Percentiles rank a stretch among this genome's conserved stretches.
phyloP scores from a whole-genome alignment of 805 yeast species.

The Hanseniaspora valbyensis region DNA sequence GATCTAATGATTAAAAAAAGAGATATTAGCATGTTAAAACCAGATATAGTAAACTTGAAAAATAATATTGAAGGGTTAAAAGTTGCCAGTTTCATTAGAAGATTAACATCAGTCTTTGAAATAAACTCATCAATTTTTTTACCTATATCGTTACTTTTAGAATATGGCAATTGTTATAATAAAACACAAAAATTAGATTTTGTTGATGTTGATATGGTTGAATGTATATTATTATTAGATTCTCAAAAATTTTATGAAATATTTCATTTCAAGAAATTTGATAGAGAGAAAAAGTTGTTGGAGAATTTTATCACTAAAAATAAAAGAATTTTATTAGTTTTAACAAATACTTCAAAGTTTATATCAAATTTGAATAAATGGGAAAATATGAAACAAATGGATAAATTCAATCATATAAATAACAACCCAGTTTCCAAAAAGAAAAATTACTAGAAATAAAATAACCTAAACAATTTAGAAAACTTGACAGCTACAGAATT shows the following conservation, averaged over 20 bases:
- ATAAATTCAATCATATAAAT: neutral
- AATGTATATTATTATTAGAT: constrained; percentile 1
- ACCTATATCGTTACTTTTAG: neutral
- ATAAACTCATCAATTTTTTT: constrained; percentile 5
- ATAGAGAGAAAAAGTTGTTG: neutral
- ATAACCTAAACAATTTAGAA: constrained; percentile 8
- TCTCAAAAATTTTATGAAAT: constrained; percentile 8
- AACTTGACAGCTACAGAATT: neutral
- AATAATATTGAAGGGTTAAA: neutral
- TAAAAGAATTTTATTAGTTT: neutral
- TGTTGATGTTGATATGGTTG: constrained; percentile 15
- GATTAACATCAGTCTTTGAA: constrained; percentile 12
- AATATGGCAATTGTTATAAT: neutral
- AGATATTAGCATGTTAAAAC: neutral
- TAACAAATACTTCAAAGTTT: constrained; percentile 6
- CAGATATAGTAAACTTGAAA: neutral
- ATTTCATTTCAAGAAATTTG: neutral
- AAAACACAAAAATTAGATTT: neutral
- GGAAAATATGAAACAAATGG: constrained; percentile 7
- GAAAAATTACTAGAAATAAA: neutral
- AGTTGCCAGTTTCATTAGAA: constrained; percentile 2
- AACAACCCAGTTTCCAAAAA: neutral
- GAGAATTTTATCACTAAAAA: neutral
- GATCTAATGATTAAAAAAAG: constrained; percentile 6
- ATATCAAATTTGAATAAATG: constrained; percentile 2